Conservation (phyloP, 2,329 filamentous ascomycete genomes). For the Eutypella sp. region DNA sequence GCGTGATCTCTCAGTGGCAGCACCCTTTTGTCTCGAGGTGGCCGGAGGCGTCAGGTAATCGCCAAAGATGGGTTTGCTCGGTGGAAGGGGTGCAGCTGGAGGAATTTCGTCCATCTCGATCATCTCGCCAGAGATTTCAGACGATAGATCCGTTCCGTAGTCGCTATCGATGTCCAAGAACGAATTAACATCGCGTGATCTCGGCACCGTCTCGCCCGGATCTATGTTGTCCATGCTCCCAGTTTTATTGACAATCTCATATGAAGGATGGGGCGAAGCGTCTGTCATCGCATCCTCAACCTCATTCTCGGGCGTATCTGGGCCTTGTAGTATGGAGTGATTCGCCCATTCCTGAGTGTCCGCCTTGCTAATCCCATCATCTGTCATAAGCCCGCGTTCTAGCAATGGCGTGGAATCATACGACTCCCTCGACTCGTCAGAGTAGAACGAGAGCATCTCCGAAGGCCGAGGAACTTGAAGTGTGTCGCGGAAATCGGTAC, state of each 20-base stretch:
- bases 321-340: constrained; percentile 47
- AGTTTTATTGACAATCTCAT: constrained; percentile 50
- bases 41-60: constrained; percentile 19
- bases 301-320: constrained; percentile 31
- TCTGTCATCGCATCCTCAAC: constrained; percentile 24
- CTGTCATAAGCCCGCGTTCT: constrained; percentile 54
- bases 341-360: constrained; percentile 47
- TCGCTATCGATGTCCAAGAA: constrained; percentile 37
- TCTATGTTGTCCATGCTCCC: constrained; percentile 44
- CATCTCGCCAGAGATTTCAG: constrained; percentile 54
- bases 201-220: constrained; percentile 25
- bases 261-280: constrained; percentile 39
- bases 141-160: constrained; percentile 55
- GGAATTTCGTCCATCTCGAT: constrained; percentile 30
- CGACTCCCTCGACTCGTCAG: constrained; percentile 64
- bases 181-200: constrained; percentile 16
- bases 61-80: constrained; percentile 23
- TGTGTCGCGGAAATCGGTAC: constrained; percentile 11
- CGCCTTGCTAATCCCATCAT: constrained; percentile 41
- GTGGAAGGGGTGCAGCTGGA: constrained; percentile 22
- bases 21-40: constrained; percentile 5
- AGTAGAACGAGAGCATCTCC: constrained; percentile 44
- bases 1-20: constrained; percentile 35
- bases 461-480: constrained; percentile 23
- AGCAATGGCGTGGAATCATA: constrained; percentile 74